Base-by-base conservation (phyloP, 371 early-diverging fungal species). In the Mucor mucedo region DNA sequence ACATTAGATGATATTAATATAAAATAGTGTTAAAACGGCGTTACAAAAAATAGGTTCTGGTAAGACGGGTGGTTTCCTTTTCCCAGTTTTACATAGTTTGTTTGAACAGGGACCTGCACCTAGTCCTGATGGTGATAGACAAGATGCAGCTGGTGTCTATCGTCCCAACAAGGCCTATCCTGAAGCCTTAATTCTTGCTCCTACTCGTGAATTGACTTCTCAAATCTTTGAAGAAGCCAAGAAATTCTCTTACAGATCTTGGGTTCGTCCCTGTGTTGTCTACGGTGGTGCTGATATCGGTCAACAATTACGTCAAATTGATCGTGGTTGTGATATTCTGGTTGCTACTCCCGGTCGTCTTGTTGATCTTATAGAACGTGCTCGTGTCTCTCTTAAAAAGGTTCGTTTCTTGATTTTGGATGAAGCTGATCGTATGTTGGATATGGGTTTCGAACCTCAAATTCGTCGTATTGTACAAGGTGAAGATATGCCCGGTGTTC, bases 381-480 rank as follows among this genome's bases (percentile, higher is more conserved):
- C 91, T 21, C 85, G 88, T 58, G 82, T 97, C 53, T 90, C 91
- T 41, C 84, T 97, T 45, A 72, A 78, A 35, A 76, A 80, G 62
- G 80, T 95, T 67, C 78, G 86, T 60, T 96, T 90, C 72, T 82
- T 99, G 39, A 96, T 99, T 27, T 82, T 99, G 35, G 99, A 99
- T 77, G 99, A 99, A 79, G 99, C 99, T 54, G 99, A 99, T 84
- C 91, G 98, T 72, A 95, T 97, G 93, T 85, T 97, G 63, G 99
- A 98, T 77, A 98, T 96, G 96, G 99, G 99, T 70, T 98, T 99
- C 84, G 98, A 97, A 80, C 94, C 95, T 53, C 98, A 98, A 79
- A 97, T 98, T 71, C 86, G 98, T 65, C 91, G 93, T 47, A 93
- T 98, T 69, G 97, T 98, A 40, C 92, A 96, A 80, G 75, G 90